Evolutionary conservation across 192 early-diverging fungal genomes (phyloP), one percentile per base, ranked within the genome.

Genomic region (Mortierella claussenii): DNA sequence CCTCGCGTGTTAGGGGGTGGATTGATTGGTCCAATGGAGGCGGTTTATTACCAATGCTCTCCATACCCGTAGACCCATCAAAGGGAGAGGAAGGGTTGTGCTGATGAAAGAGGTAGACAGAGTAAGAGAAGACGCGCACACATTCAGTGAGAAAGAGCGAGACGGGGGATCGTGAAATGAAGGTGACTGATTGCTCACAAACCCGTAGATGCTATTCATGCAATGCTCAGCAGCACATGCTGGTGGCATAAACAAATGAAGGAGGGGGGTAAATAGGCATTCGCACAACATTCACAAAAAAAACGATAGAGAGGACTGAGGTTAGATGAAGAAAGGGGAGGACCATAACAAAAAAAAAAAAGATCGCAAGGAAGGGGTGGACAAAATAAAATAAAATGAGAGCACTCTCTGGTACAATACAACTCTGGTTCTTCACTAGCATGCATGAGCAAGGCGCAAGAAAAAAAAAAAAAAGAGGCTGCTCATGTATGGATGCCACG

Each of bases 161-260:
- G 37, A 21, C 5, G 31, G 57, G 44, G 43, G 57, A 60, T 60
- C 57, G 40, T 23, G 32, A 60, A 60, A 60, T 33, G 30, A 51
- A 52, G n/a, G 60, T 23, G 47, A 51, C 24, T 20, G 57, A 48
- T 49, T 10, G 58, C 23, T 43, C 27, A 48, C 36, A 49, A 8
- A 51, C 60, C 48, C 21, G 60, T 62, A 42, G 24, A 62, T 50
- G 36, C 26, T 62, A 52, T 51, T 60, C 58, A 60, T 60, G 60
- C 60, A 52, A 43, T 50, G 45, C 34, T 52, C 60, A 52, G 13
- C 60, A 52, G n/a, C n/a, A 50, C 27, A 63, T 43, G 33, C 47
- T 48, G 46, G 32, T 26, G 33, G 60, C 49, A 63, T 63, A 51
- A 63, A 63, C 48, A 63, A 63, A 63, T 52, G 49, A 63, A 63